Conservation (phyloP, 2,329 filamentous ascomycete genomes). For the Chaetothyriales sp. region DNA sequence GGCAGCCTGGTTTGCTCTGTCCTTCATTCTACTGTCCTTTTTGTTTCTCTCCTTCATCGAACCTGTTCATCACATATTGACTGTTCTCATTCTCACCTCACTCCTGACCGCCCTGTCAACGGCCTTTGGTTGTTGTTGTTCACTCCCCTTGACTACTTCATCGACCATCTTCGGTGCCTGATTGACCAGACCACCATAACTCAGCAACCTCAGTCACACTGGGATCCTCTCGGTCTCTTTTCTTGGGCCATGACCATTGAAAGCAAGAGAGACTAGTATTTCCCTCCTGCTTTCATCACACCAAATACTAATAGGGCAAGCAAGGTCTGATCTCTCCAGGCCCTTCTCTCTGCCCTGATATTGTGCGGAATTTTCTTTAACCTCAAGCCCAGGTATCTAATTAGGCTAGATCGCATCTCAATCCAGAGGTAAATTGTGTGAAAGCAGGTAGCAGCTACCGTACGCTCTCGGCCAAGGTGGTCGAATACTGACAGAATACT, state of each 20-base stretch:
- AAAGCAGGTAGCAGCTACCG: not conserved
- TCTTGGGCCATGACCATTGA: not conserved
- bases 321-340: not conserved
- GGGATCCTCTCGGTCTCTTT: not conserved
- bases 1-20: not conserved
- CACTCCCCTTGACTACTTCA: not conserved
- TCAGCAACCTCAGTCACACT: not conserved
- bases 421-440: too few relatives aligned
- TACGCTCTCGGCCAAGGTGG: not conserved
- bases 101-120: not conserved
- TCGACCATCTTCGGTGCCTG: not conserved
- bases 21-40: not conserved
- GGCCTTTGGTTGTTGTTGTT: not conserved
- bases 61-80: not conserved
- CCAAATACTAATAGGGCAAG: not conserved
- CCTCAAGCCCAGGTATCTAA: not conserved
- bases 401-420: not conserved
- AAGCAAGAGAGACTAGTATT: not conserved
- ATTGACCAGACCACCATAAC: not conserved
- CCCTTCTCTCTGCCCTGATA: not conserved
- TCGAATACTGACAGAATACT: not conserved
- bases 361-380: not conserved
- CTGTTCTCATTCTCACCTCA: not conserved
- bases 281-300: not conserved
- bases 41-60: not conserved